Evolutionary conservation across 495 filamentous ascomycete species (phyloP), one percentile per base, ranked within the genome.

Genomic region (Lasiosphaeris hirsuta): DNA sequence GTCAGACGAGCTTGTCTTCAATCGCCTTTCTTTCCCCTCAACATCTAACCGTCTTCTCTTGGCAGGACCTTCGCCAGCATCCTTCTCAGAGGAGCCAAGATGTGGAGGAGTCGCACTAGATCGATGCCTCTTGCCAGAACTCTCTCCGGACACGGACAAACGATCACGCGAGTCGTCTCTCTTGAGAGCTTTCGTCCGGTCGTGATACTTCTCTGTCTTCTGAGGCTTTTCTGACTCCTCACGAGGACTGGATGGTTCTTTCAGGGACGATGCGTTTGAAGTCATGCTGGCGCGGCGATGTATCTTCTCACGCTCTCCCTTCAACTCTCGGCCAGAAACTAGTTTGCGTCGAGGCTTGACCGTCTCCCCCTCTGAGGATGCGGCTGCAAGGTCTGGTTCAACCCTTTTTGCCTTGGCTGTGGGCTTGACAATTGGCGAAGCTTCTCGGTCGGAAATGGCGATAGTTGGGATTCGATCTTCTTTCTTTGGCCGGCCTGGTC

Each of bases 21-120:
- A 62, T 10, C 72, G 71, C 58, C 65, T 73, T 38, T 80, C 77
- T 54, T 72, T 77, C 40, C 63, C 64, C 4, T 80, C 74, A 2
- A 54, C 61, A 38, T 82, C 81, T 18, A 82, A 51, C 17, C 75
- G 76, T 43, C 81, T 69, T 57, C 73, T 69, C 63, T 84, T 84
- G 35, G 70, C 51, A 15, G 78, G 75, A 33, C 64, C 72, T 76
- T 87, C 75, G 74, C 78, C 66, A 70, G 81, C 59, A 55, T 81
- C 78, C 56, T 76, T 74, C 37, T 81, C 81, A 19, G 77, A 72
- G 37, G 77, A 75, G 30, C 78, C 78, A 49, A 76, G 80, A 56
- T 83, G 76, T 45, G 88, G 84, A 2, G 88, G 88, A 4, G 86
- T 89, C 11, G 77, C 79, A 63, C 88, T 90, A 51, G 77, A 75